Conservation (phyloP, 139 green algal genomes). For the Haematococcus lacustris region DNA sequence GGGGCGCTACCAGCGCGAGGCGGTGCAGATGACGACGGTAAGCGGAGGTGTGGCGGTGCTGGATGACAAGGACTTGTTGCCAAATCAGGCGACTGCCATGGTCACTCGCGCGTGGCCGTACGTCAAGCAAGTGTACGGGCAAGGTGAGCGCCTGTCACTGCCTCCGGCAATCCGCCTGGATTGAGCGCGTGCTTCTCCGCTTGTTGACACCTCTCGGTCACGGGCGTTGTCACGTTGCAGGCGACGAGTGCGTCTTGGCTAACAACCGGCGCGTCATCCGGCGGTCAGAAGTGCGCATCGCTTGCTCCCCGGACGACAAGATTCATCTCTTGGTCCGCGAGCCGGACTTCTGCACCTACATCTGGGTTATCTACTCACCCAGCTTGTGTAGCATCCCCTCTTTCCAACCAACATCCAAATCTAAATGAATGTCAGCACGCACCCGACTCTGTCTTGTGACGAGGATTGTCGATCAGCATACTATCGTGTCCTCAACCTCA, state of each 20-base stretch:
- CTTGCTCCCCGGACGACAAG: conserved; percentile 37
- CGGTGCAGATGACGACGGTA: not conserved
- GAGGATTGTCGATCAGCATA: too few relatives aligned
- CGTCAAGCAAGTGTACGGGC: conserved; percentile 22
- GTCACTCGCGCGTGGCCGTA: conserved; percentile 22
- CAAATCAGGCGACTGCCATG: conserved; percentile 9
- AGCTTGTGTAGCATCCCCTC: conserved; percentile 23
- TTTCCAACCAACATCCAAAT: conserved; percentile 4
- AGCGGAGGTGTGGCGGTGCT: not conserved
- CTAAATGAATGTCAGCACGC: too few relatives aligned
- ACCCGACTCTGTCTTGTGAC: too few relatives aligned
- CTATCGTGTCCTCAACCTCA: too few relatives aligned
- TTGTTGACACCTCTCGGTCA: too few relatives aligned
- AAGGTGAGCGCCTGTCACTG: not conserved
- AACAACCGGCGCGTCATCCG: conserved; percentile 12
- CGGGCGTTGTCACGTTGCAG: conserved; percentile 1
- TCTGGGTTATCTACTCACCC: conserved; percentile 39
- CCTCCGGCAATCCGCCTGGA: not conserved
- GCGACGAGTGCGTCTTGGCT: conserved; percentile 26
- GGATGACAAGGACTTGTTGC: conserved; percentile 28
- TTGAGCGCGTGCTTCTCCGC: too few relatives aligned
- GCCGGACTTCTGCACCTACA: conserved; percentile 46
- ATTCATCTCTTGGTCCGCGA: conserved; percentile 42
- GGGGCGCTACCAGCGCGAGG: conserved; percentile 16
- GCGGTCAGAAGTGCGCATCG: conserved; percentile 25